phyloP scores from a whole-genome alignment of 306 rosid species.

The Castanea crenata region DNA sequence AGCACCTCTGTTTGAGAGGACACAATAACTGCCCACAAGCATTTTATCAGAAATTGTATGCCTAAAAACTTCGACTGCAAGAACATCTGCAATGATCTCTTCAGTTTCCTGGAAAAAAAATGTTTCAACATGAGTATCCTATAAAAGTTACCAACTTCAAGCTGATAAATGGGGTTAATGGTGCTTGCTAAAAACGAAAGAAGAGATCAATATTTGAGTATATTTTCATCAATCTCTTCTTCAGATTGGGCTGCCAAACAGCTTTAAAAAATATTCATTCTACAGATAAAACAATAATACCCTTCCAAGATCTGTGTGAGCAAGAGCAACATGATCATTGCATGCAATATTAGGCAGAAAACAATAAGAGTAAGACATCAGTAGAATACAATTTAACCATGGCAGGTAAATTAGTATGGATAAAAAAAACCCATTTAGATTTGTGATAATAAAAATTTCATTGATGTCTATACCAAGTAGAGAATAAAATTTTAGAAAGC shows the following conservation, averaged over 20 bases:
- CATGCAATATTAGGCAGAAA: conserved; percentile 40
- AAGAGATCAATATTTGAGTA: too few relatives aligned
- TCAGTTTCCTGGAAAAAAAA: conserved; percentile 72
- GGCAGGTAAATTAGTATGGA: neutral
- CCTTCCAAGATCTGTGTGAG: conserved; percentile 92
- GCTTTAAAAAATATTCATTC: neutral
- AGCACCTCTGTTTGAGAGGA: conserved; percentile 88
- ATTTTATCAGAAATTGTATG: conserved; percentile 88
- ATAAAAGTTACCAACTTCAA: neutral
- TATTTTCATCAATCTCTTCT: neutral
- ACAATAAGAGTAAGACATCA: neutral
- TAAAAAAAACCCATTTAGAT: neutral
- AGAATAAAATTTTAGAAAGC: neutral
- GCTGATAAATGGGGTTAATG: too few relatives aligned
- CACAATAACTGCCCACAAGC: conserved; percentile 87
- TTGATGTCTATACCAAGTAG: neutral
- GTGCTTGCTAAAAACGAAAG: too few relatives aligned
- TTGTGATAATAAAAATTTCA: neutral
- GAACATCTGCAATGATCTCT: conserved; percentile 89
- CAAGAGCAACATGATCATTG: conserved; percentile 90
- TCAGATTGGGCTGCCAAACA: neutral
- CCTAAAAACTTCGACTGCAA: conserved; percentile 94
- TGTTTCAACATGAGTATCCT: conserved; percentile 11
- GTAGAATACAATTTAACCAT: neutral
- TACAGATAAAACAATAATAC: conserved; percentile 27